Conservation (phyloP, 2,329 filamentous ascomycete species). For the Penicillium olsonii region DNA sequence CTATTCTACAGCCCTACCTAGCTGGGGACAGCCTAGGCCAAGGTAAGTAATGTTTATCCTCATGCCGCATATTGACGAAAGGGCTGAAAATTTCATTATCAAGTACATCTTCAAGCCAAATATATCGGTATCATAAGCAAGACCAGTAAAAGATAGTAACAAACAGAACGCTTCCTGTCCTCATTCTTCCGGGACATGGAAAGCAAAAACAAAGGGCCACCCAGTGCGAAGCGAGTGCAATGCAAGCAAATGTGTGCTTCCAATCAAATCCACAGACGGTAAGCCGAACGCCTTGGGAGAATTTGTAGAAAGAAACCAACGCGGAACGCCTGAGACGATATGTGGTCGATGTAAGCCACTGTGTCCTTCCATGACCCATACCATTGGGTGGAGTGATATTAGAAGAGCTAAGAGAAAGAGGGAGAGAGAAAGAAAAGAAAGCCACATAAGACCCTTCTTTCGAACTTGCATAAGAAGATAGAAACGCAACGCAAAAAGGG, state of each 20-base stretch:
- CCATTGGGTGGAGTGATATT: slow-evolving; percentile 14
- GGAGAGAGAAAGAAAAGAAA: background rate
- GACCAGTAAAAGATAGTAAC: slow-evolving; percentile 14
- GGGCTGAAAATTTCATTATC: slow-evolving; percentile 1
- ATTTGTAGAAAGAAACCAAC: slow-evolving; percentile 5
- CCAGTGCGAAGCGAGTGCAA: slow-evolving; percentile 3
- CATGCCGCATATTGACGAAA: background rate
- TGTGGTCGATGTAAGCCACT: slow-evolving; percentile 8
- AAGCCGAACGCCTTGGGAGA: slow-evolving; percentile 12
- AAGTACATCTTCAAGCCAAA: slow-evolving; percentile 23
- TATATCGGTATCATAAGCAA: slow-evolving; percentile 22
- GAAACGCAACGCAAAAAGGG: slow-evolving; percentile 10
- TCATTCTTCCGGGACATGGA: slow-evolving; percentile 9
- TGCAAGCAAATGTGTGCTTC: slow-evolving; percentile 7
- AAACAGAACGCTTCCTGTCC: slow-evolving; percentile 14
- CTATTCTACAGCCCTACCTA: too few relatives aligned
- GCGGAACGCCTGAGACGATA: slow-evolving; percentile 13
- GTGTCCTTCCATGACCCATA: slow-evolving; percentile 17
- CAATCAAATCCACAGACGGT: slow-evolving; percentile 4
- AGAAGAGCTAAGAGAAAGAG: slow-evolving; percentile 11
- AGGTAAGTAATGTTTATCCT: background rate
- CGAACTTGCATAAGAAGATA: slow-evolving; percentile 13
- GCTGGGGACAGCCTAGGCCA: too few relatives aligned
- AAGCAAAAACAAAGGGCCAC: slow-evolving; percentile 5
- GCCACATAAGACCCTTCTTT: slow-evolving; percentile 16